Percentiles rank a stretch among this genome's conserved stretches.
These are phyloP conservation scores for Mortierella sp. DNA, from an alignment of 371 early-diverging fungal species.

Conservation along the genomic window DNA sequence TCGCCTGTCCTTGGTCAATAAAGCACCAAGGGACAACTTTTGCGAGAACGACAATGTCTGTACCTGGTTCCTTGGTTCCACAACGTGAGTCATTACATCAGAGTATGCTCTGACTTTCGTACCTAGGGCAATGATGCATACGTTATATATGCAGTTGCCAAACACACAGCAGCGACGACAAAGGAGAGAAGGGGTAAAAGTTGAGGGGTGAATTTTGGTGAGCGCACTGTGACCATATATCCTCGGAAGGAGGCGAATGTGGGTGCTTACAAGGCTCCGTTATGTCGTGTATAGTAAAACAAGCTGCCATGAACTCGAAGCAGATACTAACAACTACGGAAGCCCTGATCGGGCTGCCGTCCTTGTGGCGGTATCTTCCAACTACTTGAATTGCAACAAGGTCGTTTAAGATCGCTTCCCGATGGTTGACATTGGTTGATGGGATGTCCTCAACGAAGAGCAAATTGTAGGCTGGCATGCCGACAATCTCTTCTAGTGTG, in stretches of 20 bases:
- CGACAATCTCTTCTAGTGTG: slow-evolving; percentile 1
- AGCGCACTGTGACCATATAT: too few relatives aligned
- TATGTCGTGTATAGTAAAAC: background rate
- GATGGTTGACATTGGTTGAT: background rate
- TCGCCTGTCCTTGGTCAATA: background rate
- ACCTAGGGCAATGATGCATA: slow-evolving; percentile 7
- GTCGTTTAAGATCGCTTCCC: slow-evolving; percentile 8
- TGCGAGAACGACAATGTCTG: too few relatives aligned
- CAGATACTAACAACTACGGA: slow-evolving; percentile 7
- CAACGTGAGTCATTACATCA: slow-evolving; percentile 24
- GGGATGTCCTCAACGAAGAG: background rate
- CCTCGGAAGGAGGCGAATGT: too few relatives aligned
- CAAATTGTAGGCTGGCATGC: background rate
- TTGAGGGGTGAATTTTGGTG: too few relatives aligned
- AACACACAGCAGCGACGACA: too few relatives aligned
- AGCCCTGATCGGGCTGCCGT: background rate
- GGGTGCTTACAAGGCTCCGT: too few relatives aligned
- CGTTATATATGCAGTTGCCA: too few relatives aligned
- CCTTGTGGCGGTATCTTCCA: slow-evolving; percentile 1
- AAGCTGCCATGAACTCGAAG: slow-evolving; percentile 8
- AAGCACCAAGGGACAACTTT: too few relatives aligned
- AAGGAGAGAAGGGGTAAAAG: too few relatives aligned
- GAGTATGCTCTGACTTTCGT: slow-evolving; percentile 22
- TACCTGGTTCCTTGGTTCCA: slow-evolving; percentile 27
- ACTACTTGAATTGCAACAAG: slow-evolving; percentile 10